Base-by-base conservation (phyloP, 2,329 filamentous ascomycete genomes). In the Penicillium griseofulvum region DNA sequence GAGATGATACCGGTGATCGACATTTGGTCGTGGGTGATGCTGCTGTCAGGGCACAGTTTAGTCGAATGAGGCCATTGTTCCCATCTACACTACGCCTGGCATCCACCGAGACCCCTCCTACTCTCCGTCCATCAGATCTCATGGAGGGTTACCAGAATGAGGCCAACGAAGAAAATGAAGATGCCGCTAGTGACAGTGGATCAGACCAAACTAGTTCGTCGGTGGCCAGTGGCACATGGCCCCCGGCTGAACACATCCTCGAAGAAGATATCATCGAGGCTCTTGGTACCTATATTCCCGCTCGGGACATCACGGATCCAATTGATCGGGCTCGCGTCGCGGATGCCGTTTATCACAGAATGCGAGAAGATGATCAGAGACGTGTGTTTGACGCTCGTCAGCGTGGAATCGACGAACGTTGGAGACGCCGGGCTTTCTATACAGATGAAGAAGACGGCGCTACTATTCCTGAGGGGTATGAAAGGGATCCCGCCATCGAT, bases 381-480 rank as follows among this genome's bases (percentile, higher is more conserved):
- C 68, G 65, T 24, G 65, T 71, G 16, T 70, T 76, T 52, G 67
- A 74, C 26, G 64, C 72, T 39, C 67, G 77, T 49, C 65, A 70
- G 59, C 59, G 72, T 59, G 71, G 72, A 59, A 77, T 90, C 34
- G 81, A 87, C 63, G 84, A 92, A 51, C 81, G 90, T 47, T 94
- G 90, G 90, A 83, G 83, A 65, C 82, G 88, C 55, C 81, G 90
- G 43, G 84, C 87, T 37, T 95, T 94, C 65, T 95, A 94, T 65
- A 82, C 91, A 0, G 90, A 95, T 55, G 88, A 91, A 71, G 91
- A 95, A 75, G 90, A 95, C 71, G 90, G 90, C 2, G 82, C 83
- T 10, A 69, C 73, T n/a, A 78, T 83, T 2, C 88, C 88, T 0
- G 78, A 82, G 7, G 85, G 83, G 26, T 91, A 87, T 51, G 65